Base-by-base conservation (phyloP, 2,329 filamentous ascomycete genomes). In the Pseudocercospora crystallina region DNA sequence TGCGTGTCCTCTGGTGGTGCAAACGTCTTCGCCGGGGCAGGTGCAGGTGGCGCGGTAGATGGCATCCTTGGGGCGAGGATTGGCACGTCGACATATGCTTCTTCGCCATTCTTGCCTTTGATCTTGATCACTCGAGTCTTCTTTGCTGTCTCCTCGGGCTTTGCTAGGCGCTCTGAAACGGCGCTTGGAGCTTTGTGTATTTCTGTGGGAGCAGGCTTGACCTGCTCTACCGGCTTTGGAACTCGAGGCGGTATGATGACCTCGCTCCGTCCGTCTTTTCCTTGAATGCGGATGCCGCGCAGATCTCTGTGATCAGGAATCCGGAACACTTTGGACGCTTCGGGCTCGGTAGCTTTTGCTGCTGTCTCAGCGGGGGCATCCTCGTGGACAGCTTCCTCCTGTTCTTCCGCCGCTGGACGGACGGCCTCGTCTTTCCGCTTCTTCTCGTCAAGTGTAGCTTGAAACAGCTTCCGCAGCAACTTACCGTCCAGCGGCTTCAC, bases 391-490 rank as follows among this genome's bases (percentile, higher is more conserved):
- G 31, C 43, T 20, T 38, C 39, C 30, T 36, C 43, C 38, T 37
- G 29, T 29, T 43, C 47, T 30, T 49, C 38, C 20, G 47, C 31
- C 9, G 37, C 37, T 14, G 47, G 50, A 33, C 36, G 12, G 8
- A 20, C n/a, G 10, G 41, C 35, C 15, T 56, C 51, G 44, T 47
- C 57, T n/a, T 46, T 47, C 15, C 42, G 45, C 14, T 47, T 54
- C 43, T 49, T 58, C 34, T 54, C 59, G 38, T 58, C 61, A 26
- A 56, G 49, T 9, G 56, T 61, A 8, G 56, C 60, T 44, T 46
- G 38, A 37, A 55, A 58, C 9, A 61, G 49, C 43, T 53, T 55
- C 10, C 51, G 40, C 7, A 61, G 43, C 3, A 60, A 39, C 20
- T 48, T 49, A 12, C 49, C 51, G 26, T 53, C 48, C 11, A 56